Evolutionary conservation across 257 asterid genomes (phyloP), one percentile per base, ranked within the genome.

Genomic region (Leptodermis oblonga): DNA sequence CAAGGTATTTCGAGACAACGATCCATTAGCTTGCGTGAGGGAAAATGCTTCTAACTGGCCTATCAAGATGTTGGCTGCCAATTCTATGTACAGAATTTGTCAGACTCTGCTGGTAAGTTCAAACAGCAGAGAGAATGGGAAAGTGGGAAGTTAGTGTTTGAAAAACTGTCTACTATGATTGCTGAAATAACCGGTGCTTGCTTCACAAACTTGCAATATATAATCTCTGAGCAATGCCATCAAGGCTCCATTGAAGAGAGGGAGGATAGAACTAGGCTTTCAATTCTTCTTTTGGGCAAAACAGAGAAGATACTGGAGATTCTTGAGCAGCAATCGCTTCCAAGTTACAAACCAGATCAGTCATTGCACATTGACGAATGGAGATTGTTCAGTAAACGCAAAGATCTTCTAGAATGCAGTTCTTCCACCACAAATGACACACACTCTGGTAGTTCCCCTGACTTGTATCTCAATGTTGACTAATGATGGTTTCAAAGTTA

Each of bases 1-100:
- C 65, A 33, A 46, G 43, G 85, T 85, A 72, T 81, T 83, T 7
- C 75, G 66, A 28, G 76, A 78, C 77, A 76, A 71, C 25, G 85
- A 82, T 33, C 36, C 5, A 4, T 25, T 46, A 1, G 69, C 76
- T 53, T 80, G 80, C 77, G 72, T 80, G 23, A 74, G 62, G 22
- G 83, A 87, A 65, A 54, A 49, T 46, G 86, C 94, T 65, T 78
- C 87, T 36, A 76, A 65, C 55, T 90, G 97, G 97, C 96, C 97
- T 4, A 31, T 55, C 77, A 72, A 85, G 52, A 74, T 82, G 51
- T 70, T 90, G 74, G 96, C 87, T 7, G 90, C 97, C 42, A 88
- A 90, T 79, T 74, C 92, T 15, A 90, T 90, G 96, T 90, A 88
- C 77, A 79, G 94, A 74, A 79, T 78, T 64, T 86, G 95, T 73